Evolutionary conservation across 306 rosid genomes (phyloP), one percentile per base, ranked within the genome.

Genomic region (Benincasa hispida): DNA sequence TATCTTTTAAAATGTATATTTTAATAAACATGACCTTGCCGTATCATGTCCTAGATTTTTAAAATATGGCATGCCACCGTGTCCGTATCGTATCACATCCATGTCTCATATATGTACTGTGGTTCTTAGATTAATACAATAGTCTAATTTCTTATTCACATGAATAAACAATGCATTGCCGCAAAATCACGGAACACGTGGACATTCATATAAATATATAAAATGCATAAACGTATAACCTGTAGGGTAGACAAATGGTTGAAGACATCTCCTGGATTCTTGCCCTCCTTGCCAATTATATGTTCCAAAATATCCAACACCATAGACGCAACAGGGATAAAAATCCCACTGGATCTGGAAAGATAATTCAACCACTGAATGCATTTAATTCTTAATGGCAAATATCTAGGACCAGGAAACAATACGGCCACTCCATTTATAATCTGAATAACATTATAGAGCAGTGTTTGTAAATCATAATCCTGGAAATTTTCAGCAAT

Each of bases 331-430:
- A 94, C 87, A 68, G 97, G 96, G 67, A 92, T 92, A 88, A 90
- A 94, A 87, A 88, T 76, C 62, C 97, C 96, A 80, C 88, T 87
- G 51, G 95, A 89, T 74, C 82, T 78, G 41, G 99, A 87, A 67
- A 94, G 93, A 72, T 78, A 72, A 90, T 90, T 94, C 80, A 90
- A 86, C 99, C 96, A 94, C 45, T 85, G 90, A 83, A 94, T 81
- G 84, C 97, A 94, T 84, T 85, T 87, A 77, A 92, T 77, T 87
- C 95, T 90, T 68, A 90, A 83, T 34, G 99, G 99, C 80, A 94
- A 87, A 88, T 94, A 94, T 89, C 97, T 94, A 58, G 96, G 95
- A 61, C 99, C 97, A 41, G 89, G 87, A 87, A 92, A 94, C 83
- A 94, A 76, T 59, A 83, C 76, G 72, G 90, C 89, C 82, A 94